Evolutionary conservation across 2,329 filamentous ascomycete genomes (phyloP), one percentile per base, ranked within the genome.

Genomic region (Penicillium brasilianum): DNA sequence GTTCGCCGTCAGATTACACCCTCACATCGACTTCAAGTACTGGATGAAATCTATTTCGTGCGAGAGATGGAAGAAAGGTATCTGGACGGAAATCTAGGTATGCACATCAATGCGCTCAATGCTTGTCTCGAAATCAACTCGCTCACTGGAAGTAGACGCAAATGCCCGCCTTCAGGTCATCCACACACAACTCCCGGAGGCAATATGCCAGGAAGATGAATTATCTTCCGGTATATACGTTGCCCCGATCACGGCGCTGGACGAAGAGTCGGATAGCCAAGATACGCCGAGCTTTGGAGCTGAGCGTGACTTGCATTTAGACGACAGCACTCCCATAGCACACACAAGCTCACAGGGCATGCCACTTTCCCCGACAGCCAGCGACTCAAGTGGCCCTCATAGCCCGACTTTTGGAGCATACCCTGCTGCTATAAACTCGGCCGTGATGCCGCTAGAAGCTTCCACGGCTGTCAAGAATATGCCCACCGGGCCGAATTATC

Each of bases 31-130:
- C 61, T 76, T 5, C 68, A 70, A 20, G 69, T 76, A 4, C 66
- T 76, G 1, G 73, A 75, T 50, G 74, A 76, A 57, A 75, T 76
- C 46, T 76, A 76, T 57, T 70, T 67, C 25, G 74, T 76, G 4
- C 70, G 74, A 16, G 67, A 69, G 13, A 71, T 74, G 62, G 74
- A 76, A 54, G 74, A 76, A 44, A 62, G 58, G 18, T 76, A 66
- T 41, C 62, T 76, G 3, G 61, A 73, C 13, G 72, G 72, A 16
- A 58, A 70, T 25, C 70, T 72, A 20, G 72, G 74, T 76, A 68
- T 44, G 64, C 57, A 4, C 16, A 28, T n/a, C 34, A 44, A 36
- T 60, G 13, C 7, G 13, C 14, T 13, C 10, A 7, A 20, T 3
- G 1, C 4, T 25, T 32, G 1, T 20, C 16, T 5, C 4, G 5